Evolutionary conservation across 2,329 filamentous ascomycete species (phyloP).

Genomic region (Achaetomium macrosporum): DNA sequence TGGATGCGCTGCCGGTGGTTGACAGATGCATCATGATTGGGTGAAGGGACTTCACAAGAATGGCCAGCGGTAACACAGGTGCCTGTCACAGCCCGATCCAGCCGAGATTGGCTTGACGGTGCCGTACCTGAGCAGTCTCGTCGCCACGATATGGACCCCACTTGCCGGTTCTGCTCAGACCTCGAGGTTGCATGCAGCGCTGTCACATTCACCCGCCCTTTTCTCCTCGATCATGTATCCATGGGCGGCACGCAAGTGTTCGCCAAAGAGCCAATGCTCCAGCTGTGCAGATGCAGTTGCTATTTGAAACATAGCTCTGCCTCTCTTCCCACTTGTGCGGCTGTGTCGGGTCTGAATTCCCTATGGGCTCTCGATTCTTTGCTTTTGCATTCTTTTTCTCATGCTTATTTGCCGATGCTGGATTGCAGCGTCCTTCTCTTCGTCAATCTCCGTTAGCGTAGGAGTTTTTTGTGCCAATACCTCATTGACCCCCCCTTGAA

Average conservation of each 20-base stretch:
- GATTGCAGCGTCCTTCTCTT: constrained; percentile 1
- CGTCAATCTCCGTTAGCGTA: not conserved
- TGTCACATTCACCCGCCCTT: constrained; percentile 14
- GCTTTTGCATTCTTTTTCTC: not conserved
- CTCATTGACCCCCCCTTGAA: not conserved
- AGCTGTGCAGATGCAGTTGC: not conserved
- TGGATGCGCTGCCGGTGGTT: too few species aligned
- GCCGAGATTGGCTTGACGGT: constrained; percentile 6
- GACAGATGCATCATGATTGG: too few species aligned
- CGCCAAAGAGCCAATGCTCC: not conserved
- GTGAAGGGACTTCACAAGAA: too few species aligned
- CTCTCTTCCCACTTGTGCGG: not conserved
- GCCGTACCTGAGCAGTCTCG: constrained; percentile 11
- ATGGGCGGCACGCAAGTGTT: constrained; percentile 2
- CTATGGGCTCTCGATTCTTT: not conserved
- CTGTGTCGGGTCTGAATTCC: not conserved
- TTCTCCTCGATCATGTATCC: not conserved
- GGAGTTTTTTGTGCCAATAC: not conserved
- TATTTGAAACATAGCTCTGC: constrained; percentile 7
- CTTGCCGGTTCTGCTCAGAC: constrained; percentile 7
- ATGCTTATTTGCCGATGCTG: not conserved
- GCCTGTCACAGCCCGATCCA: constrained; percentile 18
- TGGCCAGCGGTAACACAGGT: constrained; percentile 13
- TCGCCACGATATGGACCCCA: constrained; percentile 6
- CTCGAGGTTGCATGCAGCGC: constrained; percentile 10